Evolutionary conservation across 148 eudicot species (phyloP).

Genomic region (Rheum nobile): DNA sequence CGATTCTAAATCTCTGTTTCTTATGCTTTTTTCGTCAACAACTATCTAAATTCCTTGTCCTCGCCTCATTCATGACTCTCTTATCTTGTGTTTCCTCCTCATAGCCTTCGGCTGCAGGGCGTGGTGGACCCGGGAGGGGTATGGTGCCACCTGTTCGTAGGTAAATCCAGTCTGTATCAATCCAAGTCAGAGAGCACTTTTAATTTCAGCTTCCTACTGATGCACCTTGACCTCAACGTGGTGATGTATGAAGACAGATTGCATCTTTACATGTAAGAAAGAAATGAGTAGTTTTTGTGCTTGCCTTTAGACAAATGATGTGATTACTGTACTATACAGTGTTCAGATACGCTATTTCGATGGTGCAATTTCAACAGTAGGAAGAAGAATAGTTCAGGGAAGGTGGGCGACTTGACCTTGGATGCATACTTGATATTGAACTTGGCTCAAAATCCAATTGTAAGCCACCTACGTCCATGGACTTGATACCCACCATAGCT

Average conservation of each 20-base stretch:
- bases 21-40: neutral
- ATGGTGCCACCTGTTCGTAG: slow-evolving; percentile 9
- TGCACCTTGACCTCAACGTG: too few species aligned
- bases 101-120: neutral
- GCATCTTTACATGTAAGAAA: neutral
- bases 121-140: too few species aligned
- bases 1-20: neutral
- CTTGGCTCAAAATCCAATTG: slow-evolving; percentile 15
- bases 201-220: neutral
- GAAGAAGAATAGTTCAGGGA: neutral
- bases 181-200: neutral
- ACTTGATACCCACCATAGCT: slow-evolving; percentile 48
- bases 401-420: too few species aligned
- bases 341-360: neutral
- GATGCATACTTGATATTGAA: too few species aligned
- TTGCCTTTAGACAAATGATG: neutral
- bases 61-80: neutral
- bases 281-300: neutral
- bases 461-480: slow-evolving; percentile 82
- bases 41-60: neutral
- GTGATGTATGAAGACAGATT: neutral
- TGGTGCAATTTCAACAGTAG: neutral
- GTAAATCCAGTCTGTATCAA: neutral
- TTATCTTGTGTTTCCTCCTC: neutral
- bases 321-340: neutral